phyloP scores from a whole-genome alignment of 257 asterid species.

The Fraxinus cuspidata region DNA sequence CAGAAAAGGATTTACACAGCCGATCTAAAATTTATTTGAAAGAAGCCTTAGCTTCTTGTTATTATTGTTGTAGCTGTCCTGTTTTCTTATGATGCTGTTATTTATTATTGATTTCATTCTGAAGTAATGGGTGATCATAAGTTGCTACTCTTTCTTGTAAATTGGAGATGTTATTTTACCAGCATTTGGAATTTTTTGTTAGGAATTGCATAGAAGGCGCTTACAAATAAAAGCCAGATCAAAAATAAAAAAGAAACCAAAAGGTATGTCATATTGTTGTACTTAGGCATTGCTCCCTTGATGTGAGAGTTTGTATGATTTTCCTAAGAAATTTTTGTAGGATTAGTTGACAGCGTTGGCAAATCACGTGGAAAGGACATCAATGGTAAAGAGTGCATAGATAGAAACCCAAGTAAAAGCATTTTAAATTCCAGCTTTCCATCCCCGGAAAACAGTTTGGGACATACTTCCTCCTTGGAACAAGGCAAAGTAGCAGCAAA shows the following conservation, averaged over 20 bases:
- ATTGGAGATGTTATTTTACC: neutral
- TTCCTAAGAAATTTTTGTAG: slow-evolving; percentile 33
- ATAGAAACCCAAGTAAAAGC: slow-evolving; percentile 26
- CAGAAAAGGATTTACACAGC: neutral
- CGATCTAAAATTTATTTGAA: neutral
- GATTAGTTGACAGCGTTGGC: slow-evolving; percentile 34
- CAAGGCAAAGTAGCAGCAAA: slow-evolving; percentile 31
- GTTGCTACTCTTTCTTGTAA: neutral
- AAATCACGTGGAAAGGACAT: slow-evolving; percentile 39
- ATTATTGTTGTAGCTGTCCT: neutral
- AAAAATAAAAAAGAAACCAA: slow-evolving; percentile 49
- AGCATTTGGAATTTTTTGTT: slow-evolving; percentile 3
- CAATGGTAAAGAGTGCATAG: slow-evolving; percentile 23
- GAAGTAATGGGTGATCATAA: neutral
- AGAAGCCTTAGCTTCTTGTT: neutral
- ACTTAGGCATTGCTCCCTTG: neutral
- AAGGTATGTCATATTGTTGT: slow-evolving; percentile 45
- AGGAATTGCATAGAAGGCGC: slow-evolving; percentile 87
- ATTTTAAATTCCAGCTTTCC: slow-evolving; percentile 27
- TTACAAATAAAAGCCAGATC: slow-evolving; percentile 72
- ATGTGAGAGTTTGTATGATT: neutral
- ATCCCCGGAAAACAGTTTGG: slow-evolving; percentile 25
- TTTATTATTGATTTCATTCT: neutral
- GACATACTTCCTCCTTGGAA: slow-evolving; percentile 20
- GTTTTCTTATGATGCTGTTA: neutral